Evolutionary conservation across 139 green algal species (phyloP).

Genomic region (Chlamydomonas sp.): DNA sequence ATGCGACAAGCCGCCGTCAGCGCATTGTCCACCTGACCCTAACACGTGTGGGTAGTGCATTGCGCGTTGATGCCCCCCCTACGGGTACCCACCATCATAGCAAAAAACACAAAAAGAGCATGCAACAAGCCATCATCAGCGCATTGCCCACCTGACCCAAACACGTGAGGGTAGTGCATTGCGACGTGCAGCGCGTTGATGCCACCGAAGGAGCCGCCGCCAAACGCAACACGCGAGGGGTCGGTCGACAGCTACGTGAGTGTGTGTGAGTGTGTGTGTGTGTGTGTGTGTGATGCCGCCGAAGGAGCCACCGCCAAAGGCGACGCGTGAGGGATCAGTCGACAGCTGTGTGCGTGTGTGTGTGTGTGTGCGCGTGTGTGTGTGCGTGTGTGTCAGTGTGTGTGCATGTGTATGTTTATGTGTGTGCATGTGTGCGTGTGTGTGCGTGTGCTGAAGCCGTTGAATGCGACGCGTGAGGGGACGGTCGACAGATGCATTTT

Average conservation of each 20-base stretch:
- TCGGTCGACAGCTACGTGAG: not conserved
- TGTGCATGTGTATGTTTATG: not conserved
- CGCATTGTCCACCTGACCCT: no score
- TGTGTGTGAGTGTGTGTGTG: slow-evolving; percentile 3
- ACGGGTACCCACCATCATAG: no score
- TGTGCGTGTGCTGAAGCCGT: slow-evolving; percentile 45
- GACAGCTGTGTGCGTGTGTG: not conserved
- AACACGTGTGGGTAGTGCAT: no score
- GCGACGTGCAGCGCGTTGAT: slow-evolving; percentile 39
- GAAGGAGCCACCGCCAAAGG: slow-evolving; percentile 45
- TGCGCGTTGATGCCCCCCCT: no score
- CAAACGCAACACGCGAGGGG: slow-evolving; percentile 25
- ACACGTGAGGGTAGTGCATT: slow-evolving; percentile 32
- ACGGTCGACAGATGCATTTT: not conserved
- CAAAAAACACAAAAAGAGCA: no score
- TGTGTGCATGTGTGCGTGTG: slow-evolving; percentile 15
- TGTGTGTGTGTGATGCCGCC: slow-evolving; percentile 34
- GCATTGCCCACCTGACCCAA: no score
- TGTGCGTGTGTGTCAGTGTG: not conserved
- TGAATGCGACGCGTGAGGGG: slow-evolving; percentile 24
- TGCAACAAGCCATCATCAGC: no score
- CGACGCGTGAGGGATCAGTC: slow-evolving; percentile 11
- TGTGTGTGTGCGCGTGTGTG: not conserved
- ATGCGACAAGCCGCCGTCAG: no score
- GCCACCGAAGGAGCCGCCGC: slow-evolving; percentile 47